phyloP scores from a whole-genome alignment of 106 monocot species.

The Ottelia alismoides region DNA sequence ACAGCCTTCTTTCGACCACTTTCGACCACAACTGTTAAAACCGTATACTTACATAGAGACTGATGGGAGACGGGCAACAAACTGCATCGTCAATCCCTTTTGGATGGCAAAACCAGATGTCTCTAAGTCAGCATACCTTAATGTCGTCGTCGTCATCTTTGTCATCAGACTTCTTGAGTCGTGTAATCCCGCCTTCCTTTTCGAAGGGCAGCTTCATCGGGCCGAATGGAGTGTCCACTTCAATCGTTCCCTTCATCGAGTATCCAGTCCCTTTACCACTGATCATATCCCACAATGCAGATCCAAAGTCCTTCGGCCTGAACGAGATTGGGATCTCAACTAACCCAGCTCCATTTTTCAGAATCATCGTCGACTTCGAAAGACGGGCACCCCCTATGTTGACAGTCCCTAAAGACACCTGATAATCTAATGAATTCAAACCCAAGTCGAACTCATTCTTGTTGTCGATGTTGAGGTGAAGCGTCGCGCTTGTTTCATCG shows the following conservation, averaged over 20 bases:
- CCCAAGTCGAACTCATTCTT: slow-evolving; percentile 17
- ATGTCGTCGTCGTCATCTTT: slow-evolving; percentile 1
- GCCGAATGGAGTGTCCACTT: slow-evolving; percentile 25
- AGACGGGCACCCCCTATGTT: slow-evolving; percentile 7
- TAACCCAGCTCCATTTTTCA: slow-evolving; percentile 3
- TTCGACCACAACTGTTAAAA: too few relatives aligned
- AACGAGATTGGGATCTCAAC: slow-evolving; percentile 10
- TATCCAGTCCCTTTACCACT: slow-evolving; percentile 20
- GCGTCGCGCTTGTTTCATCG: too few relatives aligned
- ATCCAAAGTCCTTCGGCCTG: slow-evolving; percentile 13
- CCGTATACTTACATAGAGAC: too few relatives aligned
- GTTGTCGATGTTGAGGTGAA: slow-evolving; percentile 16
- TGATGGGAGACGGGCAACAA: too few relatives aligned
- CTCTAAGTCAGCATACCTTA: too few relatives aligned
- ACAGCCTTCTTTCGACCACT: too few relatives aligned
- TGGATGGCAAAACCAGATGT: too few relatives aligned
- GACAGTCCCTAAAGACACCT: slow-evolving; percentile 11
- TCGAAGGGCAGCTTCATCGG: slow-evolving; percentile 24
- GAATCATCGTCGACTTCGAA: neutral
- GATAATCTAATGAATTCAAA: slow-evolving; percentile 5
- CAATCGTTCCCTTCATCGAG: slow-evolving; percentile 20
- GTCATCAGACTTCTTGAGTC: slow-evolving; percentile 18
- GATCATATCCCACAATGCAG: slow-evolving; percentile 26
- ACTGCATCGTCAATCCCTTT: too few relatives aligned
- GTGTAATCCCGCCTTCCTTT: slow-evolving; percentile 22